A percentile compares a stretch with the other conserved stretches of the same genome.
Evolutionary conservation across 164 flowering plant genomes (phyloP).

Genomic region (Kalanchoe fedtschenkoi): DNA sequence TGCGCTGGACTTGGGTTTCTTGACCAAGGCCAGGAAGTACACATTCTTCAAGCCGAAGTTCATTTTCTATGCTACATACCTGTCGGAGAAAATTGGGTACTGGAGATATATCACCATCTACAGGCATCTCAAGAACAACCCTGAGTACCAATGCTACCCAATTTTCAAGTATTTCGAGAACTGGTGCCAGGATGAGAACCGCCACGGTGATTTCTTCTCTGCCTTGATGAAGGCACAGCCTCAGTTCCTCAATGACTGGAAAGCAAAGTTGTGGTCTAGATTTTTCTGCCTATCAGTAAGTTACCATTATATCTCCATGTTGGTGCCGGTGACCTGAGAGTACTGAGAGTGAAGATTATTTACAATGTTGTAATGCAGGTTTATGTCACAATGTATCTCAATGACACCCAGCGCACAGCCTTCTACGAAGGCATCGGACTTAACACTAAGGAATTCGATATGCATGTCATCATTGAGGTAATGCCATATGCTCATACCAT

Average conservation of each 20-base stretch:
- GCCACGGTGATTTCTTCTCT: constrained; percentile 98
- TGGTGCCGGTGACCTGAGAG: too few species aligned
- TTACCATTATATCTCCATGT: neutral
- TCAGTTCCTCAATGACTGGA: constrained; percentile 96
- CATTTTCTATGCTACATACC: constrained; percentile 93
- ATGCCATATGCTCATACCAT: neutral
- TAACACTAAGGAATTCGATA: constrained; percentile 91
- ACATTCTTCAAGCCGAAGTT: constrained; percentile 98
- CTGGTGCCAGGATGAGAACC: constrained; percentile 99
- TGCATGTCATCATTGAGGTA: constrained; percentile 99
- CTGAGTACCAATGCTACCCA: constrained; percentile 84
- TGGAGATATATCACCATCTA: constrained; percentile 97
- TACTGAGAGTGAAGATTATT: neutral
- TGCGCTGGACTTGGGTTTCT: constrained; percentile 93
- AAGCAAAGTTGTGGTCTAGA: constrained; percentile 91
- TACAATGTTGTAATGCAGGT: constrained; percentile 36
- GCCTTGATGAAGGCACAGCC: constrained; percentile 97
- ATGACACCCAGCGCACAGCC: constrained; percentile 82
- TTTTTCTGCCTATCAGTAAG: constrained; percentile 95
- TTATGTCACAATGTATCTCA: constrained; percentile 95
- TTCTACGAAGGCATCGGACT: constrained; percentile 97
- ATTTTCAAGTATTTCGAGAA: constrained; percentile 99
- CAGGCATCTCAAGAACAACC: constrained; percentile 85
- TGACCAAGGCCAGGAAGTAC: constrained; percentile 96
- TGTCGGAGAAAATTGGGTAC: constrained; percentile 96